Base-by-base conservation (phyloP, 257 asterid species). In the Ilex aquifolium region DNA sequence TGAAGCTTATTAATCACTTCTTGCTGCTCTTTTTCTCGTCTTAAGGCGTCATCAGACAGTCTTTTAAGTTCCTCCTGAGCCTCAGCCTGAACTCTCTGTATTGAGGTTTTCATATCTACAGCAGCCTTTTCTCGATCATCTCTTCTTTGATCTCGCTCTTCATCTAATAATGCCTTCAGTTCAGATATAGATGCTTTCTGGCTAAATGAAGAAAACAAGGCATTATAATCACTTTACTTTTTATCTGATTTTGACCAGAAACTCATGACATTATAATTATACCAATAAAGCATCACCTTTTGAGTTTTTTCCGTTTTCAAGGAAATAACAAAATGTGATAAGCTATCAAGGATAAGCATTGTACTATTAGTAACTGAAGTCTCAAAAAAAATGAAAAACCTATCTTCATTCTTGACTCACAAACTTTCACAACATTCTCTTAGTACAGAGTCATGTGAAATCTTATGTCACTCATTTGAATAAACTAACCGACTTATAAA, bases 91-190 rank as follows among this genome's bases (percentile, higher is more conserved):
- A 84, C 83, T 70, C 85, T 85, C 68, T 83, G 96, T 66, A 84
- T 60, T 51, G 96, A 82, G 75, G 73, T 62, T 79, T 85, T 89
- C 81, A 87, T 48, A 76, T 89, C 87, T 42, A 66, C 67, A 36
- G 79, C 71, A 75, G 96, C 95, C 71, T 87, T 93, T 66, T 89
- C 96, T 32, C 95, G 81, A 73, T 93, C 99, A 64, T 85, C 90
- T 77, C 84, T 85, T 78, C 96, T 89, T 75, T 83, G 97, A 50
- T 87, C 95, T 67, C 96, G 95, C 76, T 93, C 99, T 79, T 93
- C 97, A 54, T 86, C 95, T 76, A 93, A 66, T 66, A 82, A 72
- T 71, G 76, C 84, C 76, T 90, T 83, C 69, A 93, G 77, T 69
- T 93, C 95, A 40, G 83, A 80, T 70, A 93, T 75, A 71, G 97